phyloP scores from a whole-genome alignment of 495 filamentous ascomycete genomes.

The Bacidia gigantensis region DNA sequence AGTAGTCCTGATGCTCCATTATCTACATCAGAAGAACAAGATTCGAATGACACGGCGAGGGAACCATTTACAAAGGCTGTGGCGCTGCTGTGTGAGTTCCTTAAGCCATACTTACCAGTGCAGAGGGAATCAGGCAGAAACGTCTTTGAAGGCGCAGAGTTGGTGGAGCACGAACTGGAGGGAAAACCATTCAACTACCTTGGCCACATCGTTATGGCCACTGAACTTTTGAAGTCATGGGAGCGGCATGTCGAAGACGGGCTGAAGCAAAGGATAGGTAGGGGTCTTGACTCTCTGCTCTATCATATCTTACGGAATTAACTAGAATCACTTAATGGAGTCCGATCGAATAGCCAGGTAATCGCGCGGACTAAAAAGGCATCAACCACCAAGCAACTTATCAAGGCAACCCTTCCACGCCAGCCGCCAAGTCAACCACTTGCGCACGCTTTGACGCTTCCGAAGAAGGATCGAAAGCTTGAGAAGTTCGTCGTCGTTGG shows the following conservation, averaged over 20 bases:
- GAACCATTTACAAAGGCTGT: not conserved
- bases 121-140: not conserved
- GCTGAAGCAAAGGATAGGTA: not conserved
- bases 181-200: conserved; percentile 3
- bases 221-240: conserved; percentile 2
- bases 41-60: not conserved
- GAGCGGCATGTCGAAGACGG: not conserved
- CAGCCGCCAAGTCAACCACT: conserved; percentile 1
- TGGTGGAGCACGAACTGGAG: not conserved
- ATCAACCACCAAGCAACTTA: not conserved
- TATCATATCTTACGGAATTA: too few species aligned
- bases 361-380: not conserved
- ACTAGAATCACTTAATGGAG: not conserved
- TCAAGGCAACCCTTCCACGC: not conserved
- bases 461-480: not conserved
- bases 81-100: not conserved
- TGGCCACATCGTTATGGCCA: not conserved
- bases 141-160: not conserved
- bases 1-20: not conserved
- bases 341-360: not conserved
- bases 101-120: not conserved
- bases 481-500: conserved; percentile 1
- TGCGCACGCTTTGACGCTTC: conserved; percentile 1
- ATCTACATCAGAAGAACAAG: not conserved
- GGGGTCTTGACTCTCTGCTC: not conserved